A percentile compares a stretch with the other conserved stretches of the same genome.
These are phyloP conservation scores for Thymus quinquecostatus DNA, from an alignment of 257 asterid species.

Conservation along the genomic window DNA sequence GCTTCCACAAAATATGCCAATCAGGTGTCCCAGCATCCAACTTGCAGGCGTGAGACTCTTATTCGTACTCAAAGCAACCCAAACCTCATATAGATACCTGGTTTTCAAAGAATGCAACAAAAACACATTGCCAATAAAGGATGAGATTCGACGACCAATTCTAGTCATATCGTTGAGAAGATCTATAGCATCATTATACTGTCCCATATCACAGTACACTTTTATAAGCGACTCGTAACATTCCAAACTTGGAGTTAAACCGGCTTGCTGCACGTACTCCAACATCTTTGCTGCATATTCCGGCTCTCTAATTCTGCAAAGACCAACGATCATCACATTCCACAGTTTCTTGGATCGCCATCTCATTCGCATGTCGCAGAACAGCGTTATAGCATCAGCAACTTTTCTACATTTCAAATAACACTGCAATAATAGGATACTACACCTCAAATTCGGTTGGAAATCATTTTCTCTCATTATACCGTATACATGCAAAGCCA, in stretches of 20 bases:
- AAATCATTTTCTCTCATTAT: constrained; percentile 55
- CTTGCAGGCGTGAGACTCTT: constrained; percentile 43
- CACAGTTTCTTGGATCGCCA: constrained; percentile 47
- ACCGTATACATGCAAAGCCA: constrained; percentile 60
- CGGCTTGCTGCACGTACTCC: constrained; percentile 48
- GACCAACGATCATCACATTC: constrained; percentile 63
- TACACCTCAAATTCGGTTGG: constrained; percentile 41
- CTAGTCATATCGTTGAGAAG: constrained; percentile 61
- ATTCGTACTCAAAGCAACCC: constrained; percentile 45
- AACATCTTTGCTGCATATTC: constrained; percentile 51
- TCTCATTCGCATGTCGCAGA: constrained; percentile 43
- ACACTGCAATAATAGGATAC: constrained; percentile 58
- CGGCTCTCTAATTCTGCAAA: constrained; percentile 52
- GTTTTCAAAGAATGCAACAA: constrained; percentile 62
- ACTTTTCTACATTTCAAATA: constrained; percentile 47
- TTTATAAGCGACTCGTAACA: constrained; percentile 84
- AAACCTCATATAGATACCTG: constrained; percentile 41
- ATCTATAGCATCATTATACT: constrained; percentile 51
- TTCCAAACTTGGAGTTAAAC: constrained; percentile 54
- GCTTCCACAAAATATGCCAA: constrained; percentile 65
- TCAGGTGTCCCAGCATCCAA: constrained; percentile 61
- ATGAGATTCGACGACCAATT: constrained; percentile 62
- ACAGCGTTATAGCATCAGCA: constrained; percentile 50
- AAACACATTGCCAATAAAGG: constrained; percentile 80
- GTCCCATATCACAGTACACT: constrained; percentile 46